Percentiles rank a stretch among this genome's conserved stretches.
These are phyloP conservation scores for Tanacetum coccineum DNA, from an alignment of 129 eudicot species.

Conservation along the genomic window DNA sequence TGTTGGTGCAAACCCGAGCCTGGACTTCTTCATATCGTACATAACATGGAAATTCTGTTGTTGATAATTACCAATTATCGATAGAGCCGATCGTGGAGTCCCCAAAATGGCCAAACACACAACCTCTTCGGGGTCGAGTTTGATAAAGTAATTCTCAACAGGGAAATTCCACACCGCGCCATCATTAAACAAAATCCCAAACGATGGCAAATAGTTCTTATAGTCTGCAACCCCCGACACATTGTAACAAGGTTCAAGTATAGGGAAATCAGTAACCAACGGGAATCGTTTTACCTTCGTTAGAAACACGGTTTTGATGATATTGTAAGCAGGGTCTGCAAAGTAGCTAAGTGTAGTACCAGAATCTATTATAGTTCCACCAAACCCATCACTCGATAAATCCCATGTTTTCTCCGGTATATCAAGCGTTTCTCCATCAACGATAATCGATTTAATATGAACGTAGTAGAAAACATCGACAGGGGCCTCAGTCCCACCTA, in stretches of 20 bases:
- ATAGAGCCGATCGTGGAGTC: conserved; percentile 61
- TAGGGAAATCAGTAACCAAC: conserved; percentile 58
- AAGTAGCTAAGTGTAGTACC: conserved; percentile 90
- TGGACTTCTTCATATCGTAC: conserved; percentile 78
- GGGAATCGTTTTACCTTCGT: conserved; percentile 52
- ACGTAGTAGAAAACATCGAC: conserved; percentile 85
- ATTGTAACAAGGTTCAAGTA: conserved; percentile 81
- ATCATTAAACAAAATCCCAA: conserved; percentile 60
- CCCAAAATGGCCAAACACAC: conserved; percentile 86
- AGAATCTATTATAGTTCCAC: conserved; percentile 92
- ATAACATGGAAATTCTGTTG: conserved; percentile 90
- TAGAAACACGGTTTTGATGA: conserved; percentile 64
- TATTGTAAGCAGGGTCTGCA: conserved; percentile 65
- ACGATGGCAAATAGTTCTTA: conserved; percentile 57
- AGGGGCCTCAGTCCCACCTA: conserved; percentile 54
- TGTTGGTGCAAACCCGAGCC: conserved; percentile 90
- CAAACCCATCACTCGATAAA: conserved; percentile 56
- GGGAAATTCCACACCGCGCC: conserved; percentile 94
- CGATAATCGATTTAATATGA: conserved; percentile 57
- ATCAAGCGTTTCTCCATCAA: conserved; percentile 60
- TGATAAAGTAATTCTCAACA: conserved; percentile 71
- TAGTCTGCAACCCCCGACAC: conserved; percentile 59
- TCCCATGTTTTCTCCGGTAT: conserved; percentile 79
- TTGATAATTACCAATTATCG: conserved; percentile 94
- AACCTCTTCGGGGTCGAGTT: conserved; percentile 72